Base-by-base conservation (phyloP, 192 early-diverging fungal genomes). In the Thoreauomyces humboldtii region DNA sequence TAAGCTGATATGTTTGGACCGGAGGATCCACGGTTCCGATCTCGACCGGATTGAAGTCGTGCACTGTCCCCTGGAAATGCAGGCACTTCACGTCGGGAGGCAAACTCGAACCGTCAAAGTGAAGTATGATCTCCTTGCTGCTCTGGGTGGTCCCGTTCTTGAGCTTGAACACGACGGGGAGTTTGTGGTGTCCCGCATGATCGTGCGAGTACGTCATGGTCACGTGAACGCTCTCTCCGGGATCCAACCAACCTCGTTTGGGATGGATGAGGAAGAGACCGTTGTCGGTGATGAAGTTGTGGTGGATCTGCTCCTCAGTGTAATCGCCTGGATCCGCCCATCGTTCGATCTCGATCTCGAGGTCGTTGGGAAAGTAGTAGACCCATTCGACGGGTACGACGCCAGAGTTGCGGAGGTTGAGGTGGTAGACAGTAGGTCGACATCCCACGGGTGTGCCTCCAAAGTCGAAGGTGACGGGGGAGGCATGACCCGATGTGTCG, bases 311-410 rank as follows among this genome's bases (percentile, higher is more conserved):
- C 43, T 84, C 81, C 14, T 84, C 82, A 12, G 77, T 75, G 56
- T 73, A 81, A 55, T 81, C 77, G 11, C 78, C 80, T 7, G 77
- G 80, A 53, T 81, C 75, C 14, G 82, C 82, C 82, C 82, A 84
- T 25, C 74, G 68, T 50, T 84, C 82, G 36, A 84, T 72, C 51
- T 83, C 77, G 29, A 78, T 71, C 37, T 77, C 76, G 9, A 80
- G 63, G 64, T 84, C 82, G 57, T 83, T 81, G 0, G 79, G 82
- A 50, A 84, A 84, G 32, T 72, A 62, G 46, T 69, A 82, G 11
- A 69, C 69, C 82, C 82, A 84, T 29, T 83, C 82, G 2, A 84
- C 81, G 17, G 80, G 73, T 0, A 84, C 82, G 22, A 84, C 82
- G 7, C 82, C 80, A 27, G 69, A 62, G 57, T 84, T 84, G 35